These are phyloP conservation scores for Ettlia oleoabundans DNA, from an alignment of 139 green algal species.

Conservation along the genomic window DNA sequence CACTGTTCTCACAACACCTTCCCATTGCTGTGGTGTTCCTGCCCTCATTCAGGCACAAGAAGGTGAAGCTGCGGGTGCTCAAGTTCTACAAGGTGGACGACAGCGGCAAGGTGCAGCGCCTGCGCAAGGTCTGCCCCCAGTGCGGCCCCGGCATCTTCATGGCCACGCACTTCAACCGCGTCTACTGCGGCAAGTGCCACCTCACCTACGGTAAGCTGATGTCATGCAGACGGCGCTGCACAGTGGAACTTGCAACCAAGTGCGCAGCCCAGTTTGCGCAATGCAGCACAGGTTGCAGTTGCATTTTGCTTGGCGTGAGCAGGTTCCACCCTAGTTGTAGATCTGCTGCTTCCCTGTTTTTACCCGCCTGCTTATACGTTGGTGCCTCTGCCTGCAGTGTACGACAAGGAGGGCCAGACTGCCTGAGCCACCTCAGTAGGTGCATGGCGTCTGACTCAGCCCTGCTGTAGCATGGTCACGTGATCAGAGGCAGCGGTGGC, in stretches of 20 bases:
- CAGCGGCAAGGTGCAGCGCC: slow-evolving; percentile 94
- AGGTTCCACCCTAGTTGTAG: too few species aligned
- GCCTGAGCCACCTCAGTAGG: slow-evolving; percentile 5
- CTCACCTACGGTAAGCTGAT: too few species aligned
- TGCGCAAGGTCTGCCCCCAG: slow-evolving; percentile 95
- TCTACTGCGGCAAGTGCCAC: slow-evolving; percentile 97
- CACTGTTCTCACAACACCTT: not conserved
- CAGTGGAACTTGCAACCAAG: too few species aligned
- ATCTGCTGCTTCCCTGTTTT: too few species aligned
- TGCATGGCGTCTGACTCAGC: too few species aligned
- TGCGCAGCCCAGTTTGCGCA: too few species aligned
- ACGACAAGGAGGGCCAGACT: slow-evolving; percentile 41
- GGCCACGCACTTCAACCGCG: slow-evolving; percentile 96
- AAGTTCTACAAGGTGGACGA: slow-evolving; percentile 96
- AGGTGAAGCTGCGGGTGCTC: slow-evolving; percentile 85
- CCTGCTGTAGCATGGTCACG: too few species aligned
- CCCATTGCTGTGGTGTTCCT: not conserved
- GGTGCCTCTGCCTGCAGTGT: slow-evolving; percentile 56
- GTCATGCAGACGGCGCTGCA: not conserved
- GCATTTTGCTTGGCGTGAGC: too few species aligned
- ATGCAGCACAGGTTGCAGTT: too few species aligned
- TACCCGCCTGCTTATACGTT: too few species aligned
- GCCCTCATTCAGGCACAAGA: slow-evolving; percentile 87
- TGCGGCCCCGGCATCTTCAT: slow-evolving; percentile 99
- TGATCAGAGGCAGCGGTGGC: too few species aligned